Evolutionary conservation across 2,329 filamentous ascomycete genomes (phyloP), one percentile per base, ranked within the genome.

Genomic region (Metarhizium sp.): DNA sequence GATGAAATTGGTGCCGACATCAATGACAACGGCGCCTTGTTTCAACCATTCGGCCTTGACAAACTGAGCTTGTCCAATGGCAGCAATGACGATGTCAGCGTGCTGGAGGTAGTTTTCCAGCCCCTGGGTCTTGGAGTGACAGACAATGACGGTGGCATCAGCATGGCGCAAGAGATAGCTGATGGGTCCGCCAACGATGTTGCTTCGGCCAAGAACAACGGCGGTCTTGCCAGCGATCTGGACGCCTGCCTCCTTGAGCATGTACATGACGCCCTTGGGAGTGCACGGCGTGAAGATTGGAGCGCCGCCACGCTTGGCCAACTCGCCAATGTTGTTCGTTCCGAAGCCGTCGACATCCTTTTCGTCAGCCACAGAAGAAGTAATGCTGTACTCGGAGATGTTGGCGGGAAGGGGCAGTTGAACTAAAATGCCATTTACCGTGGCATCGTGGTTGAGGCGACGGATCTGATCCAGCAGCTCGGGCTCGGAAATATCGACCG

Each of bases 321-420:
- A 81, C 76, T 97, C 92, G 61, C 94, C 94, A 68, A 99, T 96
- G 75, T 96, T 99, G 66, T 80, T 81, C 55, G 90, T 87, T 55
- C 94, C 92, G 67, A 99, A 99, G 53, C 94, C 94, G 73, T 99
- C 94, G 52, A 99, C 94, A 77, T 99, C 94, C 75, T 99, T 99
- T 73, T 94, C 88, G 65, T 92, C 88, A 47, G 88, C 81, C 18
- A 99, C 94, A 20, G 90, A 87, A 51, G 91, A 95, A 36, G 94
- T 99, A 67, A 99, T 78, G 46, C 81, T 77, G 69, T 96, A 90
- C 76, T 99, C 94, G 57, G 91, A 90, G 66, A 99, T 86, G 70
- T 95, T 88, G 64, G 84, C 84, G 18, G 94, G 94, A 20, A 99
- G 78, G 42, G 94, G 94, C 57, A 99, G 75, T 74, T 99, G 94